phyloP scores from a whole-genome alignment of 2,329 filamentous ascomycete species.

The Colletotrichum siamense region DNA sequence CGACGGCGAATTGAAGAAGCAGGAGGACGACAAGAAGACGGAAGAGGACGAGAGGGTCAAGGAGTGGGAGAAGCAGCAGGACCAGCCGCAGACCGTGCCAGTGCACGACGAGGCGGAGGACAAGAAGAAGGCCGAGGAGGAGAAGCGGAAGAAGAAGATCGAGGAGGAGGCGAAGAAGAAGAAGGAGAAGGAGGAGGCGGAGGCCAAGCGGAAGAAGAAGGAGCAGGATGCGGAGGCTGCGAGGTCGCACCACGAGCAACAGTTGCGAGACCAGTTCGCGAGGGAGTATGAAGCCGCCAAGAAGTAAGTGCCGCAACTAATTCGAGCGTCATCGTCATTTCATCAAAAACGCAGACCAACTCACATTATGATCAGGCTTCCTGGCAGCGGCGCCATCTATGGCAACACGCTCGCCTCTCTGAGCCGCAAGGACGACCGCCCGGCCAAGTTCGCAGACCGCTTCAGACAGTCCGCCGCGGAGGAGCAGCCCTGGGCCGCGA shows the following conservation, averaged over 20 bases:
- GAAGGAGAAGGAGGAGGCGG: slow-evolving; percentile 14
- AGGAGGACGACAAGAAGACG: background rate
- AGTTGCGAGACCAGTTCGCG: slow-evolving; percentile 34
- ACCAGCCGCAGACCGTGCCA: background rate
- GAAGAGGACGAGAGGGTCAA: background rate
- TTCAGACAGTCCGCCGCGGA: slow-evolving; percentile 18
- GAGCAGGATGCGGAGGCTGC: background rate
- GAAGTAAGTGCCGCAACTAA: slow-evolving; percentile 38
- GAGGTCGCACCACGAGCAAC: slow-evolving; percentile 31
- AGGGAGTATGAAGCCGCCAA: slow-evolving; percentile 42
- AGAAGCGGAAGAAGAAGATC: background rate
- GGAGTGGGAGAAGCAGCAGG: background rate
- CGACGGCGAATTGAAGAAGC: background rate
- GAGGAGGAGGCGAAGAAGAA: background rate
- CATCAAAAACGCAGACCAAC: background rate
- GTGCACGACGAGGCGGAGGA: background rate
- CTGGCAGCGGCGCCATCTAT: slow-evolving; percentile 57
- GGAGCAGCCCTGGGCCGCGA: slow-evolving; percentile 35
- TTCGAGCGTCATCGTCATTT: slow-evolving; percentile 8
- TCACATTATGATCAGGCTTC: slow-evolving; percentile 36
- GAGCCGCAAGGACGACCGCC: slow-evolving; percentile 42
- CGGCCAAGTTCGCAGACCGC: slow-evolving; percentile 30
- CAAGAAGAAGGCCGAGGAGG: background rate
- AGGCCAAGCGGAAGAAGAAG: slow-evolving; percentile 10
- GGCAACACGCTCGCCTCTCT: slow-evolving; percentile 60